These are phyloP conservation scores for Colletotrichum musicola DNA, from an alignment of 2,329 filamentous ascomycete species.

Conservation along the genomic window DNA sequence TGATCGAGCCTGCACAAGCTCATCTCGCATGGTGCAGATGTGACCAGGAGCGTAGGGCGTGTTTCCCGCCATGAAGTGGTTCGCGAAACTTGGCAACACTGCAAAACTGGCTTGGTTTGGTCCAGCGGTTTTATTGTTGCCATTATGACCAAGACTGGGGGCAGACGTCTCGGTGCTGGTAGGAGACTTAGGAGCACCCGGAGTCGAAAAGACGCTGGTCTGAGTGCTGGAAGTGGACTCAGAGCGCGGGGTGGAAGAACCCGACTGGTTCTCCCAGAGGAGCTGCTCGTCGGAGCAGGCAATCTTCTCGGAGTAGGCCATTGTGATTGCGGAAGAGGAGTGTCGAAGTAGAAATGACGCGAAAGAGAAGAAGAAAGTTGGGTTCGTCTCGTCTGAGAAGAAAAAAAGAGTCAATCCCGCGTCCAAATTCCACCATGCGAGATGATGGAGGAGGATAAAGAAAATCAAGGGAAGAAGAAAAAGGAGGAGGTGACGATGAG, in stretches of 20 bases:
- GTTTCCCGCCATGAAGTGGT: not conserved
- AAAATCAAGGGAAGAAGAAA: not conserved
- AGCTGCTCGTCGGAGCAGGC: not conserved
- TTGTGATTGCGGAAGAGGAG: not conserved
- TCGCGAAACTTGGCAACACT: not conserved
- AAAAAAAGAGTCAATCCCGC: not conserved
- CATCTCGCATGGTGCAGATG: rapidly evolving
- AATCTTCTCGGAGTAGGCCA: slow-evolving; percentile 2
- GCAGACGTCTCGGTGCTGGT: not conserved
- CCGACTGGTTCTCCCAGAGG: slow-evolving; percentile 18
- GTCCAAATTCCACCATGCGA: not conserved
- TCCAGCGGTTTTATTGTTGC: rapidly evolving
- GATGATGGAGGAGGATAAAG: not conserved
- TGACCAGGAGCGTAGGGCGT: rapidly evolving
- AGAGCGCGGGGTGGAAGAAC: slow-evolving; percentile 17
- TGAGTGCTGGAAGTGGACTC: not conserved
- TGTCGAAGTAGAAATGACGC: not conserved
- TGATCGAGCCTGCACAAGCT: not conserved
- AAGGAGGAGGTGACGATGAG: not conserved
- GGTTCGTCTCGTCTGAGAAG: not conserved
- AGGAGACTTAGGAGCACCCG: not conserved
- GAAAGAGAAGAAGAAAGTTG: not conserved
- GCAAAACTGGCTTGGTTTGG: not conserved
- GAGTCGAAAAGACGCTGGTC: slow-evolving; percentile 16
- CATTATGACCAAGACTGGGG: rapidly evolving